phyloP scores from a whole-genome alignment of 257 asterid genomes.

The Scutellaria baicalensis region DNA sequence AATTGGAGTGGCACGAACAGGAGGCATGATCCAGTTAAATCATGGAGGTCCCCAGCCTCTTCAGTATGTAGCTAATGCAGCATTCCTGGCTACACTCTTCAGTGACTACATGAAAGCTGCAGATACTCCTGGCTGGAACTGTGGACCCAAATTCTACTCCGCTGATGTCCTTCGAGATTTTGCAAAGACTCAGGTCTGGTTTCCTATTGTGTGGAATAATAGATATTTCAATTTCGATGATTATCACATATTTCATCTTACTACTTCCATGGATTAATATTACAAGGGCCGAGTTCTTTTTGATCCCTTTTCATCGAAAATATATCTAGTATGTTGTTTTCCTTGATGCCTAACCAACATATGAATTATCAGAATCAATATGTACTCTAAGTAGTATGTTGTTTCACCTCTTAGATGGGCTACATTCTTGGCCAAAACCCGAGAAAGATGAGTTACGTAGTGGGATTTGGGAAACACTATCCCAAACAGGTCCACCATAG shows the following conservation, averaged over 20 bases:
- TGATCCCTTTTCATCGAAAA: too few relatives aligned
- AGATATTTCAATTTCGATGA: too few relatives aligned
- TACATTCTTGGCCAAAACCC: not conserved
- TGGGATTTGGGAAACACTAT: not conserved
- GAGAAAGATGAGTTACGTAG: not conserved
- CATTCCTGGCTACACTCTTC: not conserved
- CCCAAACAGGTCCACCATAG: not conserved
- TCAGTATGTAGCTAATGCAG: conserved; percentile 1
- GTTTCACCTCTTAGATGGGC: not conserved
- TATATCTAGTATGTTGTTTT: too few relatives aligned
- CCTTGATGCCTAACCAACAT: too few relatives aligned
- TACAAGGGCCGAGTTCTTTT: too few relatives aligned
- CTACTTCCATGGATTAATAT: too few relatives aligned
- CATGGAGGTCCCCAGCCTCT: not conserved
- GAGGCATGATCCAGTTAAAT: not conserved
- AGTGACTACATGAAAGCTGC: not conserved
- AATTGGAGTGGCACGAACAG: not conserved
- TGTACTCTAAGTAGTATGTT: not conserved
- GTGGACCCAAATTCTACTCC: not conserved
- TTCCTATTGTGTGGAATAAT: not conserved
- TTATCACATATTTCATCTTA: too few relatives aligned
- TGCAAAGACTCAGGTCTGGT: not conserved
- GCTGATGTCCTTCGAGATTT: not conserved
- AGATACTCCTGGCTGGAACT: not conserved
- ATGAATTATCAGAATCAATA: too few relatives aligned